Evolutionary conservation across 2,329 filamentous ascomycete genomes (phyloP).

Genomic region (Peltaster fructicola): DNA sequence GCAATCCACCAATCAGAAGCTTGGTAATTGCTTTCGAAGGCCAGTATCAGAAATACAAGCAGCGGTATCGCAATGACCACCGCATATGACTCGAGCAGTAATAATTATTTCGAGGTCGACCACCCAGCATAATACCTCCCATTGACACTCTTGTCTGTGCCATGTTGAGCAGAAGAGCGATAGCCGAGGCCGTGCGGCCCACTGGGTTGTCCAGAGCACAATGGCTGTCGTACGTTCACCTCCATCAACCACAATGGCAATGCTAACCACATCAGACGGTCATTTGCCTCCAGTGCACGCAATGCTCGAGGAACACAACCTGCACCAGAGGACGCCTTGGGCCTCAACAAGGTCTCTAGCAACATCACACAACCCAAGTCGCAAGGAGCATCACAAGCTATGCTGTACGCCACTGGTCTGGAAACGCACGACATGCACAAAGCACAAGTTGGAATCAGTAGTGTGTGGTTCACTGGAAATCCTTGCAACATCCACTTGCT

Average conservation of each 20-base stretch:
- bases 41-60: no score
- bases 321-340: conserved; percentile 11
- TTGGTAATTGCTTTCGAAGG: no score
- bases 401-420: conserved; percentile 92
- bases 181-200: conserved; percentile 6
- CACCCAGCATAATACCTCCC: no score
- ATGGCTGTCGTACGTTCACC: conserved; percentile 8
- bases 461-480: conserved; percentile 95
- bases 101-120: no score
- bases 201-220: conserved; percentile 10
- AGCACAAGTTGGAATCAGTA: conserved; percentile 93
- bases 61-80: no score
- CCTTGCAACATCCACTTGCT: conserved; percentile 98
- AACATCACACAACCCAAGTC: conserved; percentile 92
- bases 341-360: conserved; percentile 68
- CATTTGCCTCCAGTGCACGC: conserved; percentile 8
- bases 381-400: conserved; percentile 94
- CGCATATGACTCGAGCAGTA: no score
- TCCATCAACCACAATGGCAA: neutral
- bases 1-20: no score
- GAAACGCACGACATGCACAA: conserved; percentile 80
- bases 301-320: conserved; percentile 9
- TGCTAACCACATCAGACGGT: conserved; percentile 7
- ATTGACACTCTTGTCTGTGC: no score
- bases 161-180: conserved; percentile 5